A percentile compares a stretch with the other conserved stretches of the same genome.
phyloP scores from a whole-genome alignment of 129 eudicot genomes.

The Helichrysum umbraculigerum region DNA sequence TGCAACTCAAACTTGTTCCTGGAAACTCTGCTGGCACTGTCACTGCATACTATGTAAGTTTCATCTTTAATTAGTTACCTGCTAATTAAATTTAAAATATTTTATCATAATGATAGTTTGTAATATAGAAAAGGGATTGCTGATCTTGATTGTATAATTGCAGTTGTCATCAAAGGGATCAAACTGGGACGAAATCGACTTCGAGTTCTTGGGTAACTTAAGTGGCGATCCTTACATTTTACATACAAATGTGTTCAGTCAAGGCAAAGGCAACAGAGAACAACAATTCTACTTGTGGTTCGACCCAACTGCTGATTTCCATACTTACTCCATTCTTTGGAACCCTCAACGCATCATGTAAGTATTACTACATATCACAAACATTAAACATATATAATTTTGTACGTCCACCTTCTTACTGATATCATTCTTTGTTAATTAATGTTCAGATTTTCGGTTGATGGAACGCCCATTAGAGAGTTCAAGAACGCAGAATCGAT shows the following conservation, averaged over 20 bases:
- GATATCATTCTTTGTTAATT: neutral
- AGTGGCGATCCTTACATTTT: conserved; percentile 57
- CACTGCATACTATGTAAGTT: conserved; percentile 64
- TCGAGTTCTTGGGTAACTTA: conserved; percentile 63
- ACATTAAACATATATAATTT: neutral
- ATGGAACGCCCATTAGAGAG: conserved; percentile 56
- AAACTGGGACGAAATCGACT: conserved; percentile 59
- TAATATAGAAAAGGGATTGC: neutral
- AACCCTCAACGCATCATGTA: conserved; percentile 61
- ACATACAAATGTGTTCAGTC: conserved; percentile 59
- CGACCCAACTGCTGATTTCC: conserved; percentile 72
- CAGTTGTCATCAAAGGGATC: conserved; percentile 60
- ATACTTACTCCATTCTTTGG: conserved; percentile 66
- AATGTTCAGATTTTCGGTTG: conserved; percentile 46
- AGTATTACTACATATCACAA: conserved; percentile 28
- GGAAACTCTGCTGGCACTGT: conserved; percentile 81
- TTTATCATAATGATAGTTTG: neutral
- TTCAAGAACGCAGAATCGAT: conserved; percentile 50
- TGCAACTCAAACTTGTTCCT: conserved; percentile 70
- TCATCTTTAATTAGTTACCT: neutral
- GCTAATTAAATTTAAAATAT: too few relatives aligned
- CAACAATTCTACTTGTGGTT: conserved; percentile 67
- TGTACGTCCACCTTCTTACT: neutral
- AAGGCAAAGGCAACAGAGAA: conserved; percentile 59
- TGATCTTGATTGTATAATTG: neutral